Evolutionary conservation across 129 eudicot species (phyloP), one percentile per base, ranked within the genome.

Genomic region (Pittosporum tobira): DNA sequence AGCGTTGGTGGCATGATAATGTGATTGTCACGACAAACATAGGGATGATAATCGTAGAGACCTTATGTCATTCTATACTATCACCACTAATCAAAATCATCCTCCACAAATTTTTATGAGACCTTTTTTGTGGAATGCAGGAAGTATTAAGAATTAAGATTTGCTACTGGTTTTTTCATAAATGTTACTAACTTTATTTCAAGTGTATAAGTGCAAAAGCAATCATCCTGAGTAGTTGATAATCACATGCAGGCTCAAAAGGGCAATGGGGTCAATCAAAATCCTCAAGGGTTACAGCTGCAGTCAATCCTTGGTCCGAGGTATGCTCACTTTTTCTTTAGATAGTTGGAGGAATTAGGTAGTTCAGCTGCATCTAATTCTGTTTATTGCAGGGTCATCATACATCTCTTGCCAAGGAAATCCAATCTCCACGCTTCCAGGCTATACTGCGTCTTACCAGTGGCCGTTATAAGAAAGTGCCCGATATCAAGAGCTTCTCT

Each of bases 401-500:
- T 76, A 80, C 73, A 58, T 71, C 95, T 60, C 73, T 77, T 57
- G 64, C 77, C 78, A 90, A 85, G 81, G 94, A 85, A 73, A 73
- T 75, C 52, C 94, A 85, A 55, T 90, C 97, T 65, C 98, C 95
- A 29, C 76, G 94, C 38, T 78, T 83, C 66, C 91, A 79, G 69
- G 94, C 99, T 57, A 79, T 91, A 64, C 56, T 87, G 71, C 94
- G 88, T 61, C 75, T 68, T 53, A 83, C 96, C 13, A 84, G 90
- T 69, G 96, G 94, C 34, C 88, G 96, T 11, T 81, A 71, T 64
- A 93, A 77, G 78, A 81, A 75, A 75, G 73, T 63, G 37, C 88
- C 84, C 3, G 82, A 93, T 53, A 65, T 93, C 57, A 93, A 93
- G 76, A 87, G 99, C 76, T 93, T 87, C 73, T 93, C 99, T 54